Evolutionary conservation across 345 rosid species (phyloP).

Genomic region (Heritiera littoralis): DNA sequence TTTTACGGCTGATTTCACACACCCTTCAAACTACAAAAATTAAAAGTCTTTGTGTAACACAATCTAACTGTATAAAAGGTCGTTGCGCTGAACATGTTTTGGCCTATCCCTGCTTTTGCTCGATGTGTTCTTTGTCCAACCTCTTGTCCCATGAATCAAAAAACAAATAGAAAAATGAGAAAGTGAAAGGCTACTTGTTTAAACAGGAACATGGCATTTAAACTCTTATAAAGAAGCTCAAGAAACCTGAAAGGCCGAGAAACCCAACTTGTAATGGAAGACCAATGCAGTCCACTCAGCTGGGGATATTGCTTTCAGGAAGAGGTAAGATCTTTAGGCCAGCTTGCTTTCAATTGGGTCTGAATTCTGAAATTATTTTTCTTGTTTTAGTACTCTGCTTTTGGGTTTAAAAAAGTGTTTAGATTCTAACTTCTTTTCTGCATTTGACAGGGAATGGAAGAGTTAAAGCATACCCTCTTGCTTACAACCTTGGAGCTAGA

Average conservation of each 20-base stretch:
- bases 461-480: conserved; percentile 40
- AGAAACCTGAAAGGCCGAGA: neutral
- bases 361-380: neutral
- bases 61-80: conserved; percentile 26
- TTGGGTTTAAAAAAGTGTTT: neutral
- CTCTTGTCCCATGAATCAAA: conserved; percentile 33
- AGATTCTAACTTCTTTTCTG: neutral
- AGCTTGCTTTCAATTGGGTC: neutral
- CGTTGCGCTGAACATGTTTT: conserved; percentile 15
- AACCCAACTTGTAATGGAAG: conserved; percentile 35
- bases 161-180: neutral
- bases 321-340: conserved; percentile 33
- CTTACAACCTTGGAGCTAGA: conserved; percentile 53
- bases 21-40: neutral
- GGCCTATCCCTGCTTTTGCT: conserved; percentile 34
- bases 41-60: neutral
- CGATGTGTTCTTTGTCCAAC: conserved; percentile 29
- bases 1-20: conserved; percentile 35
- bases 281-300: conserved; percentile 39
- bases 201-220: neutral
- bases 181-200: conserved; percentile 1
- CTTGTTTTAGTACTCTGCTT: neutral
- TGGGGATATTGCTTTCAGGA: conserved; percentile 38
- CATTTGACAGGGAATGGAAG: conserved; percentile 48
- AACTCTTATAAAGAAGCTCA: conserved; percentile 35